Base-by-base conservation (phyloP, 1,284 basidiomycete species). In the Quambalaria eucalypti region DNA sequence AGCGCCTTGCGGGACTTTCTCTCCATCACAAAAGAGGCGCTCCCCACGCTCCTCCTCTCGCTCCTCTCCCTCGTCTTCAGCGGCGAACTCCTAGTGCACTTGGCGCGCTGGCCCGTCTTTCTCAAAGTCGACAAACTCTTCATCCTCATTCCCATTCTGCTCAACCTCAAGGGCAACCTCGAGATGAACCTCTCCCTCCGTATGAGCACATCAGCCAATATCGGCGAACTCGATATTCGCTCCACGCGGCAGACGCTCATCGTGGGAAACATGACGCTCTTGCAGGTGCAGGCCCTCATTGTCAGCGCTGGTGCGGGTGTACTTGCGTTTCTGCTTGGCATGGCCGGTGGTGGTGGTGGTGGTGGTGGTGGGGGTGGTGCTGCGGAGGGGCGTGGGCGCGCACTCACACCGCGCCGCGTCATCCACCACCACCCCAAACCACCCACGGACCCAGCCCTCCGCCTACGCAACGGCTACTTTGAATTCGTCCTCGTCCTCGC, bases 161-260 rank as follows among this genome's bases (percentile, higher is more conserved):
- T 93, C 65, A 98, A 97, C 69, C 83, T 98, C 60, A 96, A 96
- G 74, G 93, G 93, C 16, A 96, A 96, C 68, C 82, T 97, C 46
- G 91, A 93, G 77, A 92, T 93, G 88, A 92, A 91, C 63, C 83
- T 80, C 2, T 77, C 77, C 6, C 76, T 79, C 4, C 74, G 78
- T 28, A 76, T 80, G 65, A 78, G 77, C 6, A 80, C 79, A 3
- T 77, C 77, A 4, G 80, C 81, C 46, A 81, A 95, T 67, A 85
- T 92, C 48, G 91, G 92, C 52, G 85, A 91, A 63, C 83, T 97
- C 4, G 90, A 96, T 73, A 82, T 85, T 21, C 83, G 84, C 0
- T 71, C 77, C 2, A 81, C 81, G 7, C 83, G 88, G 12, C 81
- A 83, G 7, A 77, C 80, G 2, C 83, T 95, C 52, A 82, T 97